Conservation (phyloP, 2,329 filamentous ascomycete genomes). For the Neonectria punicea region DNA sequence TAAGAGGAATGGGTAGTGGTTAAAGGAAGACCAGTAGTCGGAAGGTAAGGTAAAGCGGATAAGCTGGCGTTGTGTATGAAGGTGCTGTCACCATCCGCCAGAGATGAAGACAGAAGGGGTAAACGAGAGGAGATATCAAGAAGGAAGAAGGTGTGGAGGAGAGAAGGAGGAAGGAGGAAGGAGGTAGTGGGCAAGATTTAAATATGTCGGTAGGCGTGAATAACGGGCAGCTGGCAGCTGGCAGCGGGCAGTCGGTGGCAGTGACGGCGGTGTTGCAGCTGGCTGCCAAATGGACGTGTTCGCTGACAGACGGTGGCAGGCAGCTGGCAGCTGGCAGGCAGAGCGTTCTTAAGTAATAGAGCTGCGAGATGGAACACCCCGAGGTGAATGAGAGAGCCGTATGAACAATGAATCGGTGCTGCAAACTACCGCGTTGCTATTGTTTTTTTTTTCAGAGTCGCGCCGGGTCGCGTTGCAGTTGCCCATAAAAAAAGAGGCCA, state of each 20-base stretch:
- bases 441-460: not conserved
- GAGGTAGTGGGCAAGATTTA: not conserved
- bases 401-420: not conserved
- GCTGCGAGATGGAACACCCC: not conserved
- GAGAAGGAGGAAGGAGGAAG: not conserved
- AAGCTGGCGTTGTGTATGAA: not conserved
- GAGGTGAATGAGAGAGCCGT: not conserved
- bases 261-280: not conserved
- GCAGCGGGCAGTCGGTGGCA: not conserved
- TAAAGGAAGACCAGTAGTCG: not conserved
- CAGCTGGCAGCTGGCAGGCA: conserved; percentile 1
- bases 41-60: conserved; percentile 1
- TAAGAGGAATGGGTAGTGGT: not conserved
- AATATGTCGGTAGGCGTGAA: not conserved
- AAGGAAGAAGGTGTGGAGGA: conserved; percentile 22
- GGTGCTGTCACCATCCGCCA: not conserved
- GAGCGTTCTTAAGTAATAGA: not conserved
- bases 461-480: not conserved
- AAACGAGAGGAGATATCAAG: conserved; percentile 5
- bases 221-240: conserved; percentile 9
- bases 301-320: conserved; percentile 1
- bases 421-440: not conserved
- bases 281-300: not conserved
- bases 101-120: not conserved
- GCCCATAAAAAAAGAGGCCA: not conserved